Evolutionary conservation across 2,329 filamentous ascomycete genomes (phyloP).

Genomic region (Lasiodiplodia sp.): DNA sequence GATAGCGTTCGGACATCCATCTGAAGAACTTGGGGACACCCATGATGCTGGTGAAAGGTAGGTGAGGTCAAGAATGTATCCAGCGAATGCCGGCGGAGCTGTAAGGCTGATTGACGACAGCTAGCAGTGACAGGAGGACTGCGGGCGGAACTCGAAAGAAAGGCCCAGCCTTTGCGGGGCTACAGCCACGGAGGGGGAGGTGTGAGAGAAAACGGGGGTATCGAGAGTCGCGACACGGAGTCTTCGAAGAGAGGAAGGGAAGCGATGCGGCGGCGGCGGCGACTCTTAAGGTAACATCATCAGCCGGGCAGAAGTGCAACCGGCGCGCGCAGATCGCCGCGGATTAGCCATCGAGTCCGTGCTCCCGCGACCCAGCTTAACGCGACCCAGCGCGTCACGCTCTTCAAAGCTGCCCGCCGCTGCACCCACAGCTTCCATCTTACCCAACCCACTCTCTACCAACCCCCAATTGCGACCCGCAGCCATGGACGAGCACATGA

Average conservation of each 20-base stretch:
- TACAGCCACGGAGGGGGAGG: slow-evolving; percentile 4
- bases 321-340: slow-evolving; percentile 8
- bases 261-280: slow-evolving; percentile 20
- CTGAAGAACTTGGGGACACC: slow-evolving; percentile 93
- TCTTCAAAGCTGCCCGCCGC: slow-evolving; percentile 17
- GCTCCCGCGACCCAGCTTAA: slow-evolving; percentile 6
- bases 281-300: slow-evolving; percentile 23
- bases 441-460: background rate
- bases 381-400: slow-evolving; percentile 27
- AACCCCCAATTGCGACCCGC: slow-evolving; percentile 14
- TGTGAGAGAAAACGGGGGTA: slow-evolving; percentile 28
- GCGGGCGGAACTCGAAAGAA: slow-evolving; percentile 10
- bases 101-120: slow-evolving; percentile 7
- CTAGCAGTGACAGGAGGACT: slow-evolving; percentile 13
- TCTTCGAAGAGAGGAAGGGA: slow-evolving; percentile 28
- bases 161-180: slow-evolving; percentile 14
- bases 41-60: slow-evolving; percentile 53
- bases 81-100: slow-evolving; percentile 4
- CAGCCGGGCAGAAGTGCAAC: background rate
- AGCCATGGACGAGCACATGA: slow-evolving; percentile 49
- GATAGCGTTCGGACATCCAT: slow-evolving; percentile 99
- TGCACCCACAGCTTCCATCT: background rate
- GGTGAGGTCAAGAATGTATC: slow-evolving; percentile 9
- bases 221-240: slow-evolving; percentile 32
- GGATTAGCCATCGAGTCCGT: background rate